Evolutionary conservation across 306 rosid genomes (phyloP), one percentile per base, ranked within the genome.

Genomic region (Mucuna pruriens): DNA sequence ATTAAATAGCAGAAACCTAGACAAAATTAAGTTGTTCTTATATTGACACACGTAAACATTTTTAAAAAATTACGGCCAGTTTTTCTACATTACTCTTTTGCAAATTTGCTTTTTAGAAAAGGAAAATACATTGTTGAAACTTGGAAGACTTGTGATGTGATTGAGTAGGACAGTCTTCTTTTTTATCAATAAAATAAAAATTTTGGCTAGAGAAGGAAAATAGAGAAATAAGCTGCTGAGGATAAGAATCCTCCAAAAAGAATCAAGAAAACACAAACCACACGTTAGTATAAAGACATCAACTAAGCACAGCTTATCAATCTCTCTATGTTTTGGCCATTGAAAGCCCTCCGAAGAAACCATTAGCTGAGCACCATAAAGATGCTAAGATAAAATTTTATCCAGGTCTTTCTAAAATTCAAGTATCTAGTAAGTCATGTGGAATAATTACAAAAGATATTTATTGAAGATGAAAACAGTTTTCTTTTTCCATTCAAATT

Each of bases 1-100:
- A 78, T 85, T 84, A 80, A 85, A 61, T 58, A 63, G 74, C 17
- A 39, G 33, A 38, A 83, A 75, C 68, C 74, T 49, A 76, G 3
- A 66, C 42, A 76, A 46, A 68, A 74, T 64, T 87, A 36, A 74
- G 80, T 63, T 49, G 45, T 76, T 63, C n/a, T 76, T 20, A 42
- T n/a, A 49, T 64, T 62, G 51, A 22, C 63, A 67, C 68, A 81
- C 19, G 25, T 78, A 4, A 62, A 38, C 16, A 34, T 26, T 38
- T 11, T n/a, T 12, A 19, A 26, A 66, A 25, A 31, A 62, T 51
- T 52, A 57, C 36, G 22, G 17, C 52, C 39, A 10, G 20, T 31
- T 77, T 54, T 55, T 42, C 66, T 68, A 45, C 58, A 39, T 70
- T 22, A 29, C 76, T 76, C 19, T 17, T 58, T 55, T 17, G n/a